These are phyloP conservation scores for Blepharisma undulans DNA, from an alignment of 169 alveolate species.

Conservation along the genomic window DNA sequence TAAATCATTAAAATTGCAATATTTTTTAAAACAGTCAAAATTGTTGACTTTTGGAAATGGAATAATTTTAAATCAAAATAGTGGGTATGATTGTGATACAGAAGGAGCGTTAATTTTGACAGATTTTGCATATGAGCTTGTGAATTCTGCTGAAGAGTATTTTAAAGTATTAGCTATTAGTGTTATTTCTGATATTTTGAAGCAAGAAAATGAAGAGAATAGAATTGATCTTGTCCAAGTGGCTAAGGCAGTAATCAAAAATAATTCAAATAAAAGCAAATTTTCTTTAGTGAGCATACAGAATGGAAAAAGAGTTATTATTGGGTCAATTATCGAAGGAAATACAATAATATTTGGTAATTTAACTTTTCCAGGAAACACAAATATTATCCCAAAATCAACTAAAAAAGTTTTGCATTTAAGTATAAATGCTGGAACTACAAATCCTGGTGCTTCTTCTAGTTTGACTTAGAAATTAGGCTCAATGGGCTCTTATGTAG, in stretches of 20 bases:
- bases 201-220: no score
- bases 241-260: no score
- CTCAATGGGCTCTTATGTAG: background rate
- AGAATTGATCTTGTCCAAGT: no score
- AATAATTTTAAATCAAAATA: background rate
- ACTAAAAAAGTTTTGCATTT: background rate
- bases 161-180: background rate
- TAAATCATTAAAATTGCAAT: background rate
- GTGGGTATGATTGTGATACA: background rate
- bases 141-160: background rate
- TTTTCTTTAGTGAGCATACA: background rate
- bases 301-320: background rate
- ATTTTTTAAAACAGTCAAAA: background rate
- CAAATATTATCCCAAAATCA: background rate
- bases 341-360: background rate
- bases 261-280: no score
- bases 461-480: background rate
- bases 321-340: background rate
- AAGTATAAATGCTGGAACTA: background rate
- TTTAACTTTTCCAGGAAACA: background rate
- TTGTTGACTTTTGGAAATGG: background rate
- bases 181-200: no score
- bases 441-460: background rate
- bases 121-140: background rate
- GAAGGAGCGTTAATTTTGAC: background rate